Evolutionary conservation across 148 eudicot species (phyloP), one percentile per base, ranked within the genome.

Genomic region (Tetragonia tetragonoides): DNA sequence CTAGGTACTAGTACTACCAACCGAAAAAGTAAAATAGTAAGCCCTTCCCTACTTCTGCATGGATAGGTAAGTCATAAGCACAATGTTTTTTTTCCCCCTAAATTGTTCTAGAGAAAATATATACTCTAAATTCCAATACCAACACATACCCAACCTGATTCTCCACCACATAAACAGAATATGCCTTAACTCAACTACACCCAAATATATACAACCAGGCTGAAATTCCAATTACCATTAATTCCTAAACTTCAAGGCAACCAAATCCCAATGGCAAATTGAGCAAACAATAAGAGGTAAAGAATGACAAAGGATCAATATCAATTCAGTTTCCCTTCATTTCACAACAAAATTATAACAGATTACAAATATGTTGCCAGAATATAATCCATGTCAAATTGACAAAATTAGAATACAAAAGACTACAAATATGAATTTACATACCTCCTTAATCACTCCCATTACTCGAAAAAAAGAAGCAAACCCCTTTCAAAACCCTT

Each of bases 401-500:
- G 40, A 42, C 24, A 24, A 40, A 42, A n/a, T 15, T 0, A 21
- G 64, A 77, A 61, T 53, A 46, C 20, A 65, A 51, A 63, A 38
- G 47, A 11, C 7, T 24, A 51, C 7, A 21, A 70, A 17, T 67
- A 40, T 21, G 34, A 75, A 69, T 81, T 70, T 85, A 77, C 86
- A 87, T 78, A 83, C 88, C 85, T 79, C 76, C 54, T 34, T 28
- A 40, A 62, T 53, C 42, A 78, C 38, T 18, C 44, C 18, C 57
- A 73, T 72, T 7, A 66, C 61, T 4, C 37, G n/a, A 72, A 16
- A 37, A 73, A 57, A 11, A 59, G 65, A 59, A 64, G 38, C 12
- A n/a, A 14, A 4, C 1, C 24, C 24, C 10, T 34, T 56, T 88
- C 86, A 88, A 84, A 90, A 81, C 74, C 89, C 93, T 79, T 86